Evolutionary conservation across 371 early-diverging fungal species (phyloP), one percentile per base, ranked within the genome.

Genomic region (Actinomortierella wolfii): DNA sequence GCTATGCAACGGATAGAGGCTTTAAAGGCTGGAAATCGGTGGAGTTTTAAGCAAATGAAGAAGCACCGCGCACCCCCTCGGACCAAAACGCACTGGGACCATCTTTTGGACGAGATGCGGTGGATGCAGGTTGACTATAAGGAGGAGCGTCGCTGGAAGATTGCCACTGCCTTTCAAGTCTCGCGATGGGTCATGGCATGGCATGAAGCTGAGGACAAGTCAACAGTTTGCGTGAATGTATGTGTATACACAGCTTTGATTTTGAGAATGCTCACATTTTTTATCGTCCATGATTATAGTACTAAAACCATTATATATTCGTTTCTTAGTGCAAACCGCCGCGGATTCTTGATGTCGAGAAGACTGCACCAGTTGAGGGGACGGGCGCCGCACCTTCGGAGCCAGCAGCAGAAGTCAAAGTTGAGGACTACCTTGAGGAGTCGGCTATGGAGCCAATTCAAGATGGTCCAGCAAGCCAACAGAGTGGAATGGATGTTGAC

Each of bases 51-150:
- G 62, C 97, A 97, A 68, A 74, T 92, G 15, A 89, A 86, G 59
- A 82, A 83, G 29, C 92, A 92, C 55, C 82, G 80, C 1, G 80
- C 88, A 1, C 87, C 89, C 17, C 82, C 87, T 18, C 76, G 95
- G 45, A 78, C 83, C n/a, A 92, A 92, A 50, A 87, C 92, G 0
- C 94, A 94, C 56, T 93, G 95, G 94, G 97, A 96, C 73, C 83
- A 83, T 51, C 61, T 96, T 39, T 62, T 97, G 59, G 93, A 93
- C 55, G 95, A 96, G 59, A 91, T 94, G 94, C 88, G 81, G 76
- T 95, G 95, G 95, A 81, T 92, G 82, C 83, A 86, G 18, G 89
- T 86, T 0, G 97, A 97, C 66, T 94, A 91, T 68, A 84, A 85
- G 51, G 92, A 95, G 59, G 95, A 95, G 67, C 82, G 91, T 28